phyloP scores from a whole-genome alignment of 2,329 filamentous ascomycete species.

The Sclerotinia spermophila region DNA sequence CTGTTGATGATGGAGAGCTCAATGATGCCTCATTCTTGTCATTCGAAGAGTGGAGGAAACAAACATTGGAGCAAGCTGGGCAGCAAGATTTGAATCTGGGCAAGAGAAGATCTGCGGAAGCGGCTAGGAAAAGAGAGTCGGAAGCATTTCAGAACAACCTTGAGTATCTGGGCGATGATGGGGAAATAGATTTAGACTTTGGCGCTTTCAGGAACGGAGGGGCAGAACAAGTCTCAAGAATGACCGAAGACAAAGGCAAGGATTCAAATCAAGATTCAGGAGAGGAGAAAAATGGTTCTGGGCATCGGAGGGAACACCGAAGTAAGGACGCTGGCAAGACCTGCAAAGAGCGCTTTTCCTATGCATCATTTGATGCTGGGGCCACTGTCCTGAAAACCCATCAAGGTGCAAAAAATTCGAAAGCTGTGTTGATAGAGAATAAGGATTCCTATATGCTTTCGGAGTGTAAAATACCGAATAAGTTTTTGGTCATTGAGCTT shows the following conservation, averaged over 20 bases:
- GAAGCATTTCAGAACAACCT: conserved; percentile 63
- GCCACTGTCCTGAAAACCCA: conserved; percentile 92
- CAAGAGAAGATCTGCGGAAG: conserved; percentile 46
- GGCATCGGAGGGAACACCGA: conserved; percentile 44
- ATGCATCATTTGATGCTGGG: conserved; percentile 94
- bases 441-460: conserved; percentile 99
- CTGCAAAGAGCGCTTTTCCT: conserved; percentile 96
- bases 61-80: conserved; percentile 81
- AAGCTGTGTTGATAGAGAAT: conserved; percentile 88
- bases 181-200: conserved; percentile 77
- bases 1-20: conserved; percentile 33
- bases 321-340: conserved; percentile 95
- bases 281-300: conserved; percentile 31
- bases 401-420: conserved; percentile 78
- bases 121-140: conserved; percentile 49
- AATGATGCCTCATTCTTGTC: conserved; percentile 79
- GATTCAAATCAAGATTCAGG: conserved; percentile 28
- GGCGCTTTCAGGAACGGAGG: conserved; percentile 52
- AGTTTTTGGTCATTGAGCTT: conserved; percentile 91
- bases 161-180: conserved; percentile 80
- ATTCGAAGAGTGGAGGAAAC: conserved; percentile 97
- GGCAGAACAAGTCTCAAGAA: conserved; percentile 22
- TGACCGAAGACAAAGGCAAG: conserved; percentile 24
- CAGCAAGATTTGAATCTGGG: conserved; percentile 69
- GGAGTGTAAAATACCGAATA: conserved; percentile 80